Evolutionary conservation across 108 stramenopile species (phyloP).

Genomic region (Fistulifera pelliculosa): DNA sequence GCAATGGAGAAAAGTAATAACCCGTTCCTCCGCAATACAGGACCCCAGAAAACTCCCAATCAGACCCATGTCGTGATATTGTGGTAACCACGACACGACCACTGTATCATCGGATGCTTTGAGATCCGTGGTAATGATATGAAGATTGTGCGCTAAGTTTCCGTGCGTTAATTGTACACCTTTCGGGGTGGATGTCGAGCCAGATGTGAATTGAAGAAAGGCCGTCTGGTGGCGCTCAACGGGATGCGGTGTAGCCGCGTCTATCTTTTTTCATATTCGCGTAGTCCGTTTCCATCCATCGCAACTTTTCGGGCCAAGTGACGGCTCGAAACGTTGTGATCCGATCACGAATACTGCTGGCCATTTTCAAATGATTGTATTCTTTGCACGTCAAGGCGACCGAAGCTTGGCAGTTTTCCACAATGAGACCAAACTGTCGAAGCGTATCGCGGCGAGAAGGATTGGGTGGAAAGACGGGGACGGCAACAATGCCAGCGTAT

Average conservation of each 20-base stretch:
- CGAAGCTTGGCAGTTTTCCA: constrained; percentile 62
- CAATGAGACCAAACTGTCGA: constrained; percentile 72
- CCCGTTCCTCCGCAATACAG: constrained; percentile 95
- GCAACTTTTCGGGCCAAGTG: constrained; percentile 66
- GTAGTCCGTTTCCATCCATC: constrained; percentile 65
- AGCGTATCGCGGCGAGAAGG: constrained; percentile 69
- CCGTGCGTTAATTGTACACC: constrained; percentile 89
- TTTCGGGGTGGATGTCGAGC: constrained; percentile 92
- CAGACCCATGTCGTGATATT: constrained; percentile 99
- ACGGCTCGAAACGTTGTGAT: constrained; percentile 9
- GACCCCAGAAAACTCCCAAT: constrained; percentile 89
- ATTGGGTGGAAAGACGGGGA: constrained; percentile 96
- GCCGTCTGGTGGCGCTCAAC: constrained; percentile 31
- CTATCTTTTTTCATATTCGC: not conserved
- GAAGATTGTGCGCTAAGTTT: constrained; percentile 88
- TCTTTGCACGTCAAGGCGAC: constrained; percentile 79
- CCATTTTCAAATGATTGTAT: constrained; percentile 78
- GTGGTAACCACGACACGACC: constrained; percentile 97
- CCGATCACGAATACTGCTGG: constrained; percentile 7
- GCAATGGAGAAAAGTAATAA: constrained; percentile 92
- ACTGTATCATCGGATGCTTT: constrained; percentile 70
- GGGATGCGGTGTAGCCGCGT: not conserved
- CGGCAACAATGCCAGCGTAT: constrained; percentile 80
- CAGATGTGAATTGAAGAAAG: constrained; percentile 97
- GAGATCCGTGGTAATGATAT: constrained; percentile 73